These are phyloP conservation scores for Panellus pusillus DNA, from an alignment of 768 basidiomycete genomes.

Conservation along the genomic window DNA sequence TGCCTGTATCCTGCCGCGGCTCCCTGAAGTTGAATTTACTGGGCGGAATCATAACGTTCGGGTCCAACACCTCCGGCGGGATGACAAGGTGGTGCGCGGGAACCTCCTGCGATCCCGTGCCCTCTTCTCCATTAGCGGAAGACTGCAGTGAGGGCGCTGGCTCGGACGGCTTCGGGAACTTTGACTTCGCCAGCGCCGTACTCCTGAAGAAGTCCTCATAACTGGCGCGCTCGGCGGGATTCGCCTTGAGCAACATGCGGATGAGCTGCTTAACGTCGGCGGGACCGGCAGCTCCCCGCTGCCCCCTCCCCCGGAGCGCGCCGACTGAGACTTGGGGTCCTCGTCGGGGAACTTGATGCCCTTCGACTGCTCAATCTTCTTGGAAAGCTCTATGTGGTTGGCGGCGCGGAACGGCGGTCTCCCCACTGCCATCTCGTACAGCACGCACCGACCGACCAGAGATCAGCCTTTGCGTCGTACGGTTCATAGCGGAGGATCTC, in stretches of 20 bases:
- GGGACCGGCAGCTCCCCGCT: slow-evolving; percentile 57
- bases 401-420: slow-evolving; percentile 92
- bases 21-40: slow-evolving; percentile 75
- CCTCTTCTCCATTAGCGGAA: slow-evolving; percentile 30
- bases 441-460: slow-evolving; percentile 97
- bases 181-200: slow-evolving; percentile 71
- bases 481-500: slow-evolving; percentile 97
- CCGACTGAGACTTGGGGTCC: slow-evolving; percentile 53
- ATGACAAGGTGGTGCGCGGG: slow-evolving; percentile 76
- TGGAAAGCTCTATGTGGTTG: slow-evolving; percentile 94
- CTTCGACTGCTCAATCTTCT: slow-evolving; percentile 90
- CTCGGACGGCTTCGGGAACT: slow-evolving; percentile 62
- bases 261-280: slow-evolving; percentile 87
- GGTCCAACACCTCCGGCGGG: slow-evolving; percentile 78
- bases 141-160: slow-evolving; percentile 32
- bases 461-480: slow-evolving; percentile 96
- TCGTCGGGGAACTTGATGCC: slow-evolving; percentile 95
- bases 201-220: slow-evolving; percentile 94
- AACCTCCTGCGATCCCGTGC: slow-evolving; percentile 43
- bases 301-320: slow-evolving; percentile 35
- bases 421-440: slow-evolving; percentile 94
- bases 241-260: slow-evolving; percentile 76
- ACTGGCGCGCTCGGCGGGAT: slow-evolving; percentile 79
- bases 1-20: slow-evolving; percentile 23
- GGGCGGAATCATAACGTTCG: slow-evolving; percentile 78